Conservation (phyloP, 2,329 filamentous ascomycete genomes). For the Aspergillus sp. region DNA sequence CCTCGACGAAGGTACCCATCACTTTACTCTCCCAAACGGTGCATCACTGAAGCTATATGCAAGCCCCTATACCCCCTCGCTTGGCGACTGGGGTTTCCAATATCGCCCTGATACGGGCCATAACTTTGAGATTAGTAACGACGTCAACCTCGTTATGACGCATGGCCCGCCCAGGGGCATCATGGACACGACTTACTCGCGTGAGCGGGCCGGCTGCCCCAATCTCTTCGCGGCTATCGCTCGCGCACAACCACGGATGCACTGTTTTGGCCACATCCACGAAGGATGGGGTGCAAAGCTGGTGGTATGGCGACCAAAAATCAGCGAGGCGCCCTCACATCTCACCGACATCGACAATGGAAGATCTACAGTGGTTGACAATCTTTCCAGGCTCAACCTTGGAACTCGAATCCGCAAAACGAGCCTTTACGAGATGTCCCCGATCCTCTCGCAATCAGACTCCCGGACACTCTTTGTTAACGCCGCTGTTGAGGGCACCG, state of each 20-base stretch:
- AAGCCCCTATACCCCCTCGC: slow-evolving; percentile 53
- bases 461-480: slow-evolving; percentile 61
- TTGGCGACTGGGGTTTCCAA: slow-evolving; percentile 52
- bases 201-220: slow-evolving; percentile 33
- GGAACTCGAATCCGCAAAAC: slow-evolving; percentile 28
- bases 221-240: slow-evolving; percentile 32
- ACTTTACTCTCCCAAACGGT: slow-evolving; percentile 52
- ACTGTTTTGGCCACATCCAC: slow-evolving; percentile 45
- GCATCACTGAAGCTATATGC: slow-evolving; percentile 52
- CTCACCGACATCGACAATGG: slow-evolving; percentile 49
- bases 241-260: slow-evolving; percentile 33
- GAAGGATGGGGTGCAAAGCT: slow-evolving; percentile 59
- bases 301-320: slow-evolving; percentile 50
- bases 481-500: slow-evolving; percentile 52
- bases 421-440: slow-evolving; percentile 40
- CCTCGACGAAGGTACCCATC: slow-evolving; percentile 52
- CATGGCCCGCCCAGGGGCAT: slow-evolving; percentile 57
- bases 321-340: slow-evolving; percentile 40
- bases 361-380: slow-evolving; percentile 36
- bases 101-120: slow-evolving; percentile 44
- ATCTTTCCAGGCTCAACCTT: slow-evolving; percentile 9
- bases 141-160: slow-evolving; percentile 52
- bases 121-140: slow-evolving; percentile 29
- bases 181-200: slow-evolving; percentile 44
- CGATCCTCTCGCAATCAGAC: slow-evolving; percentile 35